Conservation (phyloP, 1,284 basidiomycete genomes). For the Cryptococcus sp. region DNA sequence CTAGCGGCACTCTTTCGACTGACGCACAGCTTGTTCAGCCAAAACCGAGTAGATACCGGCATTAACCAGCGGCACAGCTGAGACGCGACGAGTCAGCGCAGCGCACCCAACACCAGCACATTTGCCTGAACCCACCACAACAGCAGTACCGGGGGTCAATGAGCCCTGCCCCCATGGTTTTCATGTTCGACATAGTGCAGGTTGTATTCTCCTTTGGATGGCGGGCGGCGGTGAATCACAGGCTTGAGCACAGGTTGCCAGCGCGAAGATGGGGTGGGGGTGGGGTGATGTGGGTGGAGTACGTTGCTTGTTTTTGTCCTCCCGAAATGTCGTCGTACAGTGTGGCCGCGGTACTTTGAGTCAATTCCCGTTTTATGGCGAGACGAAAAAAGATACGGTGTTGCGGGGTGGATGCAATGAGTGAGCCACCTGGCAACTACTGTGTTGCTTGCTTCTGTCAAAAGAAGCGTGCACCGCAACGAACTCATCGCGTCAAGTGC, state of each 20-base stretch:
- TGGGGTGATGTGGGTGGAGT: too few relatives aligned
- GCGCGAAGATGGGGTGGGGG: too few relatives aligned
- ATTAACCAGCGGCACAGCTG: slow-evolving; percentile 78
- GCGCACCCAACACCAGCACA: not conserved
- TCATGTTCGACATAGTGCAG: slow-evolving; percentile 11
- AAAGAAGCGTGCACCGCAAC: too few relatives aligned
- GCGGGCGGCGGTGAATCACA: too few relatives aligned
- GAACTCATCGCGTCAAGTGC: too few relatives aligned
- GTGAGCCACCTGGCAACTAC: not conserved
- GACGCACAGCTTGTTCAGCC: slow-evolving; percentile 63
- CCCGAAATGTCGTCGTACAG: too few relatives aligned
- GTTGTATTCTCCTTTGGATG: not conserved
- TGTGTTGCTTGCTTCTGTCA: too few relatives aligned
- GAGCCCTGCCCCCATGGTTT: slow-evolving; percentile 23
- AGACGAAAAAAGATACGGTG: too few relatives aligned
- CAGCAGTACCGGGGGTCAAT: slow-evolving; percentile 49
- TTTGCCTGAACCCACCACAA: slow-evolving; percentile 32
- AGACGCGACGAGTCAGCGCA: not conserved
- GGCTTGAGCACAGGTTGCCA: too few relatives aligned
- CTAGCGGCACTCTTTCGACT: not conserved
- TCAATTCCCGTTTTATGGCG: too few relatives aligned
- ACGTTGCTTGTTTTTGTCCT: too few relatives aligned
- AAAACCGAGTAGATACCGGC: slow-evolving; percentile 79
- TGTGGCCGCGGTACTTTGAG: too few relatives aligned
- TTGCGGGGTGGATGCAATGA: not conserved